Base-by-base conservation (phyloP, 2,329 filamentous ascomycete species). In the Fusarium sp. region DNA sequence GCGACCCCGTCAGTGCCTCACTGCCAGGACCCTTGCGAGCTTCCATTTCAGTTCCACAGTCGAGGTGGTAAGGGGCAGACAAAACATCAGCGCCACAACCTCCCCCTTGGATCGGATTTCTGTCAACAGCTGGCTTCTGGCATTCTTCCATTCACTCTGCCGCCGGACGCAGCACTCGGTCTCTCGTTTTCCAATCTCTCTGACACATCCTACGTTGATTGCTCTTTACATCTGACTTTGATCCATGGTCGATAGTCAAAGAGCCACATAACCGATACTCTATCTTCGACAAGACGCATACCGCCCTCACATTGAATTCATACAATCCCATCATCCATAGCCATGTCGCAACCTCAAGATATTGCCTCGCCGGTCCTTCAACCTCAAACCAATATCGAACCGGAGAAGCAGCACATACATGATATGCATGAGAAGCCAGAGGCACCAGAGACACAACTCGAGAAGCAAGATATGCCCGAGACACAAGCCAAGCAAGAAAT, bases 291-390 rank as follows among this genome's bases (percentile, higher is more conserved):
- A 43, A 55, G 21, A 56, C 57, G 26, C 68, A 56, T 34, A 46
- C 51, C 30, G 48, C 38, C 32, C 55, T 49, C 40, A 40, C 23
- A 34, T 39, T 38, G 34, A 46, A 34, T 42, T n/a, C 47, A 60
- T 21, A 46, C 43, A 44, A 48, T 43, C 51, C 49, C 46, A 48
- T 49, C 43, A 55, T 45, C 47, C 51, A 51, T 53, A 68, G 36
- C 57, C 70, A 80, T 80, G 78, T 74, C 77, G 66, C 76, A 78
- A 68, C 71, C 68, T 53, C 75, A 74, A 57, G 74, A 77, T 48
- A 65, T 61, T 60, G 69, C 69, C 53, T 74, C 73, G 42, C 65
- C 70, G 51, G 68, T 68, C 59, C 51, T 61, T 36, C 55, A 68
- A 50, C 44, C 53, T 12, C 56, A 62, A 40, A 30, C 46, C 44